phyloP scores from a whole-genome alignment of 1,284 basidiomycete species.

The Jaminaea rosea region DNA sequence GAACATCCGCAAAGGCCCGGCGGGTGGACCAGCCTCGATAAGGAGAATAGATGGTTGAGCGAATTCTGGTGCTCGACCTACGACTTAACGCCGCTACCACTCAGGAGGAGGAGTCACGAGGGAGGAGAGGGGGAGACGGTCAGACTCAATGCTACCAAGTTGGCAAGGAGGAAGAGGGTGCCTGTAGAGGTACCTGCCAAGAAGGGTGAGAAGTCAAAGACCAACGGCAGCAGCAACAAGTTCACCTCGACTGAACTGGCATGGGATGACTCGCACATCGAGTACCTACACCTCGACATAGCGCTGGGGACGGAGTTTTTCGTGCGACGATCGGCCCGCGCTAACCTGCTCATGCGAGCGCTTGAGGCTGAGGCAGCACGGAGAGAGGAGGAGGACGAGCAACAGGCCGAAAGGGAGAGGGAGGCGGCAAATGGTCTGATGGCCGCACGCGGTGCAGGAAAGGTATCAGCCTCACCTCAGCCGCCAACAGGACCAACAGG shows the following conservation, averaged over 20 bases:
- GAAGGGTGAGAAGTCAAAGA: no score
- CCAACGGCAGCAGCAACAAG: no score
- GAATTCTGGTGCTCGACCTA: constrained; percentile 27
- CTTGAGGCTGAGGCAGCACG: constrained; percentile 27
- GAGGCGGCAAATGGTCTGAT: no score
- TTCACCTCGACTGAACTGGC: no score
- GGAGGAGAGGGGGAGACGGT: no score
- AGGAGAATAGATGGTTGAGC: constrained; percentile 37
- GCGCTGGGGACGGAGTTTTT: constrained; percentile 40
- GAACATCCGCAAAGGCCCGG: constrained; percentile 20
- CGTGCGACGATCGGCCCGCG: constrained; percentile 27
- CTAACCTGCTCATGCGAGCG: constrained; percentile 31
- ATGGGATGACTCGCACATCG: constrained; percentile 31
- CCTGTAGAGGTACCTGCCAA: no score
- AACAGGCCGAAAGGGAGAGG: no score
- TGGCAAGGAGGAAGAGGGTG: not conserved
- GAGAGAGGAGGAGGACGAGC: no score
- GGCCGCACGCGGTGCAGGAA: no score
- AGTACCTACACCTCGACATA: constrained; percentile 32
- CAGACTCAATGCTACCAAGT: not conserved
- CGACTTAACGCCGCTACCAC: not conserved
- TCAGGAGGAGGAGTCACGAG: no score
- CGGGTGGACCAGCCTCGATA: constrained; percentile 31
- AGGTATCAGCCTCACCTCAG: no score
- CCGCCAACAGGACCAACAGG: no score